phyloP scores from a whole-genome alignment of 164 flowering plant genomes.

The Buxus sempervirens region DNA sequence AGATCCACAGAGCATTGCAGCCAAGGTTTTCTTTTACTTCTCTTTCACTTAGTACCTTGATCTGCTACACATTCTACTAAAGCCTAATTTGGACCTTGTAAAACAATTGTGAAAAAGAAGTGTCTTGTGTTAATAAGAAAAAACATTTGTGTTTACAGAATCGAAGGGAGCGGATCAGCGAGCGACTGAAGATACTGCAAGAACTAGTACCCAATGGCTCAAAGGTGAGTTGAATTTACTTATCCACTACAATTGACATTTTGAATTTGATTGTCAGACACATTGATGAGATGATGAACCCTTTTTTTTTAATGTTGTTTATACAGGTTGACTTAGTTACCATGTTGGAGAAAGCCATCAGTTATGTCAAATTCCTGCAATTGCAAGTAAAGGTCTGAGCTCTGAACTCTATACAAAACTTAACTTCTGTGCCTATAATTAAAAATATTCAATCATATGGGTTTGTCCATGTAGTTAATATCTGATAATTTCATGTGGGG shows the following conservation, averaged over 20 bases:
- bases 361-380: conserved; percentile 95
- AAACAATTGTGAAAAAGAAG: not conserved
- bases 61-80: not conserved
- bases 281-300: not conserved
- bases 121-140: not conserved
- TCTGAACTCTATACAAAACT: not conserved
- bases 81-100: not conserved
- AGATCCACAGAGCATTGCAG: conserved; percentile 92
- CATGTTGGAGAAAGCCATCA: conserved; percentile 91
- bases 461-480: not conserved
- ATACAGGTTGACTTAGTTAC: conserved; percentile 88
- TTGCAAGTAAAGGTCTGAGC: conserved; percentile 81
- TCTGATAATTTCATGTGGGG: not conserved
- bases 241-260: not conserved
- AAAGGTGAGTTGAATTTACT: conserved; percentile 40
- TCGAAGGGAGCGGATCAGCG: conserved; percentile 88
- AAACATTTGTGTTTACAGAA: conserved; percentile 41
- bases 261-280: not conserved
- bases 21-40: conserved; percentile 68
- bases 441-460: not conserved
- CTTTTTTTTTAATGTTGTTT: not conserved
- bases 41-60: too few species aligned
- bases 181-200: conserved; percentile 78
- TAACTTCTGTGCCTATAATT: not conserved
- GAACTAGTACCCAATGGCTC: conserved; percentile 92